A percentile compares a stretch with the other conserved stretches of the same genome.
phyloP scores from a whole-genome alignment of 345 rosid species.

The Brassica napus region DNA sequence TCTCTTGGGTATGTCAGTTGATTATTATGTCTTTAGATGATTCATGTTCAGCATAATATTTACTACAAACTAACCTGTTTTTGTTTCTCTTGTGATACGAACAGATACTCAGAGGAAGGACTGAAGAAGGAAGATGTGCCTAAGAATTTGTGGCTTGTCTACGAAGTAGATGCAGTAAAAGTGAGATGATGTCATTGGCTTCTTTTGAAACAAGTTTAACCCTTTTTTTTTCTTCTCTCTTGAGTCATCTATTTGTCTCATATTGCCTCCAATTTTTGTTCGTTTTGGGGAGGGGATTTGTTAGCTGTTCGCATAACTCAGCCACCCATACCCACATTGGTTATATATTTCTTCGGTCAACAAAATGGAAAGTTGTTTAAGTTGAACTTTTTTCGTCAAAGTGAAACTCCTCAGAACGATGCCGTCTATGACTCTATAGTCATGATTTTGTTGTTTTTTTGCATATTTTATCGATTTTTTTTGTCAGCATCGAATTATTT shows the following conservation, averaged over 20 bases:
- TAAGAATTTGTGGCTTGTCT: constrained; percentile 68
- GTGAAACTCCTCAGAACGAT: constrained; percentile 24
- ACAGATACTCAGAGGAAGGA: constrained; percentile 54
- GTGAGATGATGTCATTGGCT: constrained; percentile 42
- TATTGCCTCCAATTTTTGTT: not conserved
- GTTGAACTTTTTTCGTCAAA: not conserved
- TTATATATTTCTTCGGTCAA: not conserved
- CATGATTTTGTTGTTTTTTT: too few species aligned
- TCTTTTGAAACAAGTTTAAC: not conserved
- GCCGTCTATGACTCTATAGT: constrained; percentile 48
- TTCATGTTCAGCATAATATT: not conserved
- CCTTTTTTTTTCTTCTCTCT: not conserved
- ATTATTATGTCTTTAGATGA: constrained; percentile 12
- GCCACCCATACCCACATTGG: not conserved
- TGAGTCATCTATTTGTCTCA: not conserved
- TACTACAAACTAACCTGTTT: not conserved
- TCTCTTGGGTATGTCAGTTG: constrained; percentile 61
- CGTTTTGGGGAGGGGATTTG: constrained; percentile 83
- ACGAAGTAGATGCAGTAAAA: constrained; percentile 67
- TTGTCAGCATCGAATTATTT: too few species aligned
- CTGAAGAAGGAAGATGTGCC: constrained; percentile 53
- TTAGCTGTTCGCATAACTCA: not conserved
- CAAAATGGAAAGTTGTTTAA: not conserved
- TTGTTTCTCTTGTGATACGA: constrained; percentile 16
- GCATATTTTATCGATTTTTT: too few species aligned